A percentile compares a stretch with the other conserved stretches of the same genome.
Evolutionary conservation across 345 rosid species (phyloP).

Genomic region (Xanthoceras sorbifolium): DNA sequence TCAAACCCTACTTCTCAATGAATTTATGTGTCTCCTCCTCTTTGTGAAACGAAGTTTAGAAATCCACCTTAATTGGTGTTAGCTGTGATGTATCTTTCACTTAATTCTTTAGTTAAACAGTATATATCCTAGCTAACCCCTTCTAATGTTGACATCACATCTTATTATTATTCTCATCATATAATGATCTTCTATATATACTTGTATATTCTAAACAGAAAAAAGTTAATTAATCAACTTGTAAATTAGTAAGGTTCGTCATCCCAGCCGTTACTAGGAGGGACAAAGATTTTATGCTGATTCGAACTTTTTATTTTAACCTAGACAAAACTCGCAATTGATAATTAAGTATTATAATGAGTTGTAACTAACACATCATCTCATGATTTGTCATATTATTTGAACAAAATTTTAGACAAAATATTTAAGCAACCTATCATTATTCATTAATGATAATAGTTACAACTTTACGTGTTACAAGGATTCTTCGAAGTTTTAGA

Average conservation of each 20-base stretch:
- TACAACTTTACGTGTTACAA: too few species aligned
- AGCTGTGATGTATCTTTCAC: constrained; percentile 34
- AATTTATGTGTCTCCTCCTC: constrained; percentile 23
- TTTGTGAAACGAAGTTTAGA: constrained; percentile 30
- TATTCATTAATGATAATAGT: too few species aligned
- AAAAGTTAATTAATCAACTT: background rate
- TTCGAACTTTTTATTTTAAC: too few species aligned
- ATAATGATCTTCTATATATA: too few species aligned
- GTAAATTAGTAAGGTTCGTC: background rate
- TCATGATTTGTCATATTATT: too few species aligned
- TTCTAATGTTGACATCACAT: constrained; percentile 29
- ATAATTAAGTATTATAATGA: too few species aligned
- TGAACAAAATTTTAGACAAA: too few species aligned
- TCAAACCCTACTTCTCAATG: constrained; percentile 12
- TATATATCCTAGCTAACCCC: constrained; percentile 18
- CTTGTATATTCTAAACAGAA: background rate
- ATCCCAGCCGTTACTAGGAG: background rate
- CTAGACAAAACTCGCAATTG: too few species aligned
- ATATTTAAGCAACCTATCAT: too few species aligned
- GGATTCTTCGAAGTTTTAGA: too few species aligned
- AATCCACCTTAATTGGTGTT: constrained; percentile 21
- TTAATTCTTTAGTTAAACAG: background rate
- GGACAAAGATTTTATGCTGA: too few species aligned
- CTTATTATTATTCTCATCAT: constrained; percentile 9
- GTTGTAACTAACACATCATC: too few species aligned